phyloP scores from a whole-genome alignment of 2,329 filamentous ascomycete genomes.

The Chaetomiaceae sp. region DNA sequence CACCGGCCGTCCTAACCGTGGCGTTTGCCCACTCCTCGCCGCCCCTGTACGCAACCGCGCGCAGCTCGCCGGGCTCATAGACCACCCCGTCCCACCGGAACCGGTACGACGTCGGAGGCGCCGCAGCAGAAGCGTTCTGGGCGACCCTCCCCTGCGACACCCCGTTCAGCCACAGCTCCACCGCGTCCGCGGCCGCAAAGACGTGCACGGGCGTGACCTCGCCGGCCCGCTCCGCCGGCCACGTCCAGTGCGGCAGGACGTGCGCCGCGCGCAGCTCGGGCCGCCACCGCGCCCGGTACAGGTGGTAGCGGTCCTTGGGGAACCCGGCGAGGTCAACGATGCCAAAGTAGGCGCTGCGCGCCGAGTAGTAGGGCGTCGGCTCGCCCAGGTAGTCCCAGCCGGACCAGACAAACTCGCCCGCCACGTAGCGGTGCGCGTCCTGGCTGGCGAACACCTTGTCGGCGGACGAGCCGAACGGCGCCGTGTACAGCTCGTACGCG shows the following conservation, averaged over 20 bases:
- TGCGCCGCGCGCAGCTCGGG: conserved; percentile 47
- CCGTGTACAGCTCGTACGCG: conserved; percentile 48
- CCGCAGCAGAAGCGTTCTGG: too few species aligned
- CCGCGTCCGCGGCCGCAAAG: conserved; percentile 48
- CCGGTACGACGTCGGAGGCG: too few species aligned
- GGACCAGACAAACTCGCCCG: conserved; percentile 40
- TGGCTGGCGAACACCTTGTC: conserved; percentile 51
- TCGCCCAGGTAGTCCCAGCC: conserved; percentile 32
- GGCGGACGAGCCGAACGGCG: conserved; percentile 43
- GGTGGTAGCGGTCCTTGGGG: conserved; percentile 51
- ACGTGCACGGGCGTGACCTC: conserved; percentile 51
- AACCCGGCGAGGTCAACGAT: conserved; percentile 56
- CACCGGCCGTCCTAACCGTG: conserved; percentile 39
- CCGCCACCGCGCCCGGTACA: conserved; percentile 53
- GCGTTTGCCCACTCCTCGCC: conserved; percentile 44
- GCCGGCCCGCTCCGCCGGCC: conserved; percentile 44
- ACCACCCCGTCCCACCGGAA: conserved; percentile 50
- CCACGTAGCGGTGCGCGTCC: conserved; percentile 46
- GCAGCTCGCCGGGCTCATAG: conserved; percentile 45
- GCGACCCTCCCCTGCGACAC: conserved; percentile 44
- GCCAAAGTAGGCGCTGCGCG: conserved; percentile 52
- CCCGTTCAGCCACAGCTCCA: conserved; percentile 52
- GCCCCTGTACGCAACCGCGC: conserved; percentile 45
- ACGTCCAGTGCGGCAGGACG: conserved; percentile 55
- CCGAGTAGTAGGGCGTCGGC: conserved; percentile 42